Conservation (phyloP, 2,329 filamentous ascomycete genomes). For the Diaporthe citri region DNA sequence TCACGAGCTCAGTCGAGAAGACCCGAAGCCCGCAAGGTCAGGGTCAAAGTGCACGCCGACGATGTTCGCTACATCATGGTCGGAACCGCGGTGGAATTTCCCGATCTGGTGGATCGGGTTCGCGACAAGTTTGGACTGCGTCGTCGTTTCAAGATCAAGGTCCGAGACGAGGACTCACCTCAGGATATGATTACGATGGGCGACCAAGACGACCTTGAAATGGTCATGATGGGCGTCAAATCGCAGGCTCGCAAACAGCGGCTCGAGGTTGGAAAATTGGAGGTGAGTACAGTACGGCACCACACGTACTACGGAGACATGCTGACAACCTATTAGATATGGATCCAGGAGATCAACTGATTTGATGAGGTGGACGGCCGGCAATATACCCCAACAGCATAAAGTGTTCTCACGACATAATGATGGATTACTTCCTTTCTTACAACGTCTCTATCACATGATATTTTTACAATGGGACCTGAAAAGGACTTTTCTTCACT, state of each 20-base stretch:
- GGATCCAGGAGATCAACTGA: constrained; percentile 49
- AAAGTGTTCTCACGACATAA: constrained; percentile 38
- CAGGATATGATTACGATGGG: constrained; percentile 97
- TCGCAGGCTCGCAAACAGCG: constrained; percentile 78
- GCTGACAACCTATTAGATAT: constrained; percentile 48
- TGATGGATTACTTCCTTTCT: constrained; percentile 36
- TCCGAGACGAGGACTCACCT: constrained; percentile 81
- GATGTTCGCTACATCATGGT: constrained; percentile 96
- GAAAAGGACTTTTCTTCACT: neutral
- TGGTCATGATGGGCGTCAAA: constrained; percentile 81
- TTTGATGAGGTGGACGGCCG: constrained; percentile 21
- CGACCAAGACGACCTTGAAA: constrained; percentile 95
- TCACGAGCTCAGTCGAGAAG: constrained; percentile 68
- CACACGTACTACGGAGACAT: neutral
- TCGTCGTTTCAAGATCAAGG: constrained; percentile 87
- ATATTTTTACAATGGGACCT: neutral
- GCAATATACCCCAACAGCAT: constrained; percentile 39
- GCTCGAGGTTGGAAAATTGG: constrained; percentile 90
- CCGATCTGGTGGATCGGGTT: constrained; percentile 82
- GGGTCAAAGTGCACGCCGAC: constrained; percentile 91
- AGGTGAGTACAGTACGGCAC: constrained; percentile 71
- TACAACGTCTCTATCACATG: constrained; percentile 5
- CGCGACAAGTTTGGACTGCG: constrained; percentile 87
- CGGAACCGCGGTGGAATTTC: constrained; percentile 77
- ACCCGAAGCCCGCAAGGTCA: constrained; percentile 80